phyloP scores from a whole-genome alignment of 495 filamentous ascomycete species.

The Xylaria venustula region DNA sequence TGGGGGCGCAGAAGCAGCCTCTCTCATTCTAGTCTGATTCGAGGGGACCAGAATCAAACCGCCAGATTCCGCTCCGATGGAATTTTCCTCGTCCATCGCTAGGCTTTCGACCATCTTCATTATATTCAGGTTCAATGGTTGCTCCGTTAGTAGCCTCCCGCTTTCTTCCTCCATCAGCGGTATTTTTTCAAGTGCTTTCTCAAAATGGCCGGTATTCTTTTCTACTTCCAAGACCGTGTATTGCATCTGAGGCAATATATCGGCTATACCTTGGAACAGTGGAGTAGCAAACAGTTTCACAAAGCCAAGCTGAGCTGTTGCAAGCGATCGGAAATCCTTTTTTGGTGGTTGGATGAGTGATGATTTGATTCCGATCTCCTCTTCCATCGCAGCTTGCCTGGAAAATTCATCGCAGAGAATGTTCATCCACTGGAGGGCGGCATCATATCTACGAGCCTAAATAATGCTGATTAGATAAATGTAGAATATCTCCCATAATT shows the following conservation, averaged over 20 bases:
- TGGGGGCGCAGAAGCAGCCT: constrained; percentile 18
- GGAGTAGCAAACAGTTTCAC: constrained; percentile 94
- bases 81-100: constrained; percentile 6
- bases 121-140: constrained; percentile 38
- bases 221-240: constrained; percentile 81
- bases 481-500: neutral
- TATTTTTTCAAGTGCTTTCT: constrained; percentile 56
- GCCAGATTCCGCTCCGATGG: constrained; percentile 6
- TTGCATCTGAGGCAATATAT: constrained; percentile 77
- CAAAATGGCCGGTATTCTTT: constrained; percentile 71
- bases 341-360: constrained; percentile 84
- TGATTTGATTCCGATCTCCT: constrained; percentile 78
- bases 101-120: constrained; percentile 32
- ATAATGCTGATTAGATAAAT: constrained; percentile 26
- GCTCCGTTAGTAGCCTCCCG: constrained; percentile 28
- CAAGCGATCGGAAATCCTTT: constrained; percentile 78
- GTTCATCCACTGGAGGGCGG: constrained; percentile 82
- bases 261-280: constrained; percentile 80
- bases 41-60: constrained; percentile 14
- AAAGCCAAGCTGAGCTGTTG: constrained; percentile 85
- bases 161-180: constrained; percentile 24
- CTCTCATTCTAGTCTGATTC: constrained; percentile 22
- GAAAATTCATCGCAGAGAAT: constrained; percentile 93
- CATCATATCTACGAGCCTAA: constrained; percentile 76
- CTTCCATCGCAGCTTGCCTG: constrained; percentile 89